Evolutionary conservation across 495 filamentous ascomycete genomes (phyloP).

Genomic region (Podospora appendiculata): DNA sequence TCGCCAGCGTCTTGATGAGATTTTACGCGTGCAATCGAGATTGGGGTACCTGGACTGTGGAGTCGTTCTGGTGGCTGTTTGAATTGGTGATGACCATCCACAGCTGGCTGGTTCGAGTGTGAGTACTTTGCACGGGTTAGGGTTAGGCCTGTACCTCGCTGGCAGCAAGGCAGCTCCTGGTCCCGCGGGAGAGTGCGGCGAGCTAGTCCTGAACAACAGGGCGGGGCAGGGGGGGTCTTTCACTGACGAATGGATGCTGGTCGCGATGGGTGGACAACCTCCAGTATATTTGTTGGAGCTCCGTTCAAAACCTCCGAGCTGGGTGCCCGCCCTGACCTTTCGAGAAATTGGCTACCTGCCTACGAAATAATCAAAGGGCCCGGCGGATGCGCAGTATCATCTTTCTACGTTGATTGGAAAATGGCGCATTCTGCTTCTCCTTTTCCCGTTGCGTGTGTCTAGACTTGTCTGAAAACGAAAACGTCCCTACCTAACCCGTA

Average conservation of each 20-base stretch:
- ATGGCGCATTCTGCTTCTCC: slow-evolving; percentile 14
- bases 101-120: no score
- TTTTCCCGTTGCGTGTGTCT: background rate
- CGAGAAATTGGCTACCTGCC: no score
- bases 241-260: background rate
- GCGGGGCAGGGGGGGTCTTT: no score
- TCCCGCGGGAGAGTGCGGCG: no score
- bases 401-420: slow-evolving; percentile 1
- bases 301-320: background rate
- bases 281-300: background rate
- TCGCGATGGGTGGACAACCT: background rate
- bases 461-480: no score
- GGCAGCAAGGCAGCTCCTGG: no score
- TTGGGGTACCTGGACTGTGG: background rate
- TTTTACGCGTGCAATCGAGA: background rate
- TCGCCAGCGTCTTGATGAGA: background rate
- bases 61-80: background rate
- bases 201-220: no score
- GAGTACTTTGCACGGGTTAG: background rate
- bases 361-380: background rate
- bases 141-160: background rate
- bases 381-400: no score
- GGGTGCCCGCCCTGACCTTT: no score
- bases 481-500: no score
- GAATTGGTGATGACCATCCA: no score